Base-by-base conservation (phyloP, 108 stramenopile species). In the Nitzschia palea region DNA sequence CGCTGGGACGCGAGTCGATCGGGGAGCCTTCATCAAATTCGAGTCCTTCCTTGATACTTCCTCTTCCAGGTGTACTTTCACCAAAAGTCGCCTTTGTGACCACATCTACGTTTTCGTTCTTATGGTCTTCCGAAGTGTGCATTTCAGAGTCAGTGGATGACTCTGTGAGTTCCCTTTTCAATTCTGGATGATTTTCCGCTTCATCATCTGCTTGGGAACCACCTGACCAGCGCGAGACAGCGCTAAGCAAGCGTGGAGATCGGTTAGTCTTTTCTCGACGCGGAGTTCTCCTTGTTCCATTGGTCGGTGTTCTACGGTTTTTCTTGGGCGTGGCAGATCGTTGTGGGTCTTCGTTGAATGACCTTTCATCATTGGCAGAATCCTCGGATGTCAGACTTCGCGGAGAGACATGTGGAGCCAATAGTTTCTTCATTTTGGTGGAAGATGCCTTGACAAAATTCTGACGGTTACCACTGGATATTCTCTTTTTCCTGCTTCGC, bases 401-500 rank as follows among this genome's bases (percentile, higher is more conserved):
- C 5, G 59, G 59, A 22, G 59, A 60, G 50, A 12, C 31, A 14
- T 31, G 27, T 20, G 59, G 37, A n/a, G 59, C 18, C 1, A 68
- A 23, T 10, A 68, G 10, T 29, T 56, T 42, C 25, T 57, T 57
- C 67, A 68, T 44, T 28, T 31, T 12, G 1, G 55, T 32, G 5
- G 67, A 33, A n/a, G 55, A 55, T 3, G 10, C 10, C 55, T 68
- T 68, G 28, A 68, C 12, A 8, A 68, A 22, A 18, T 25, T 40
- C 20, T 45, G 55, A 5, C 48, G 26, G 25, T 50, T 71, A n/a
- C 5, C 15, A 30, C 1, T 40, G n/a, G 52, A 33, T 6, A 36
- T n/a, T 43, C 57, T 64, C 42, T 56, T 65, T 28, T 65, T 64
- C 18, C 56, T 20, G 20, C 55, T 55, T 1, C 71, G 62, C 14